These are phyloP conservation scores for Pachysolen tannophilus DNA, from an alignment of 805 yeast species.

Conservation along the genomic window DNA sequence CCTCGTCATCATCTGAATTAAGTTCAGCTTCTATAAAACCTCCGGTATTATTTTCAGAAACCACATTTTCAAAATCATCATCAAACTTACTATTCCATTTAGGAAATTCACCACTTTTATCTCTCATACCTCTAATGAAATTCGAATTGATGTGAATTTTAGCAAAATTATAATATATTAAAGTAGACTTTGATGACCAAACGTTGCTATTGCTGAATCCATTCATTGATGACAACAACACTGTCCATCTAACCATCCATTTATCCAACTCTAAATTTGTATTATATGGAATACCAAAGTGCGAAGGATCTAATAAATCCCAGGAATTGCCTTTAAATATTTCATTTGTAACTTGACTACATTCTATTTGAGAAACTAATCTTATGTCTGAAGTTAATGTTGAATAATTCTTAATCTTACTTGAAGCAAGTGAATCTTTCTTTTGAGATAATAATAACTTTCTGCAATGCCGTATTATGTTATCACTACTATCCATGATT, in stretches of 20 bases:
- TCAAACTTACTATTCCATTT: constrained; percentile 1
- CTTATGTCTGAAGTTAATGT: constrained; percentile 38
- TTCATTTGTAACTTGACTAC: constrained; percentile 53
- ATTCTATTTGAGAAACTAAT: constrained; percentile 59
- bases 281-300: constrained; percentile 62
- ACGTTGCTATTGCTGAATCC: constrained; percentile 28
- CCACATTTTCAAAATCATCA: neutral
- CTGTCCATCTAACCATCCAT: constrained; percentile 82
- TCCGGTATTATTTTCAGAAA: neutral
- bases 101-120: constrained; percentile 22
- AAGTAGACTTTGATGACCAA: constrained; percentile 65
- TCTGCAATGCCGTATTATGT: constrained; percentile 33
- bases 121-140: constrained; percentile 33
- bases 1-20: constrained; percentile 7
- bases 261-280: constrained; percentile 60
- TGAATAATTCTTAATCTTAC: constrained; percentile 5
- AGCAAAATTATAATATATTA: constrained; percentile 67
- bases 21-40: neutral
- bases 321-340: constrained; percentile 53
- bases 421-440: constrained; percentile 7
- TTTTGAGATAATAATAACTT: constrained; percentile 23
- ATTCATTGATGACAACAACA: constrained; percentile 50
- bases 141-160: constrained; percentile 60
- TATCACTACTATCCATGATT: constrained; percentile 40
- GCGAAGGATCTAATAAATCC: constrained; percentile 50